A percentile compares a stretch with the other conserved stretches of the same genome.
phyloP scores from a whole-genome alignment of 768 basidiomycete species.

The Asterophora lycoperdoides region DNA sequence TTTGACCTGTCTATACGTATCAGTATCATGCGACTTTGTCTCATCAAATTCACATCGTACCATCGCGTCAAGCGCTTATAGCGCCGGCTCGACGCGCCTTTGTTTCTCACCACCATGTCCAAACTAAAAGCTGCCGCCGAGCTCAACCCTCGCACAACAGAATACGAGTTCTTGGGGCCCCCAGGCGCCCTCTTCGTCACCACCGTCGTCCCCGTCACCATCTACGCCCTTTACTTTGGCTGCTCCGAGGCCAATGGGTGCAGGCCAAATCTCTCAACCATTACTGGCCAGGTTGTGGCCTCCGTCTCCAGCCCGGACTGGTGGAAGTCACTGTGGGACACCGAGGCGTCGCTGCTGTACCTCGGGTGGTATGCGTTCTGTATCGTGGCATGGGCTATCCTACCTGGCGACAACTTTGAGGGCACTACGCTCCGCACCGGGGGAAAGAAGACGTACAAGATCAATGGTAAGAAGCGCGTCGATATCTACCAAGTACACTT shows the following conservation, averaged over 20 bases:
- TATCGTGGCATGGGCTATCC: conserved; percentile 71
- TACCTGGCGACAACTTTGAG: conserved; percentile 71
- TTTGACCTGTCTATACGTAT: no score
- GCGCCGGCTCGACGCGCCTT: background rate
- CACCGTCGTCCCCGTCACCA: conserved; percentile 62
- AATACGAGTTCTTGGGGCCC: conserved; percentile 83
- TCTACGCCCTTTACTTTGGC: conserved; percentile 73
- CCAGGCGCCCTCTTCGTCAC: conserved; percentile 70
- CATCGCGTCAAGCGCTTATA: conserved; percentile 2
- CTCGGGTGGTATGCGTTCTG: conserved; percentile 89
- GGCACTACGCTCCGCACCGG: conserved; percentile 75
- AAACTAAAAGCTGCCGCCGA: conserved; percentile 8
- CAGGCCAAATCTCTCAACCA: conserved; percentile 46
- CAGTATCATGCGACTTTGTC: conserved; percentile 14
- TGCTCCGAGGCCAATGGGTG: conserved; percentile 73
- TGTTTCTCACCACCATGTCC: conserved; percentile 22
- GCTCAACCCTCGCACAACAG: conserved; percentile 66
- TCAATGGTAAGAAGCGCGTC: conserved; percentile 66
- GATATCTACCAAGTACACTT: background rate
- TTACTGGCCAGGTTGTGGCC: conserved; percentile 41
- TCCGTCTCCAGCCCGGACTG: conserved; percentile 48
- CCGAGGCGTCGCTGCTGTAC: conserved; percentile 71
- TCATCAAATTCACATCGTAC: conserved; percentile 10
- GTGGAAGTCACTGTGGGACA: conserved; percentile 83
- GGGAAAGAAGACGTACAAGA: conserved; percentile 78